A percentile compares a stretch with the other conserved stretches of the same genome.
Conservation (phyloP, 805 yeast species). For the Yarrowia sp. region DNA sequence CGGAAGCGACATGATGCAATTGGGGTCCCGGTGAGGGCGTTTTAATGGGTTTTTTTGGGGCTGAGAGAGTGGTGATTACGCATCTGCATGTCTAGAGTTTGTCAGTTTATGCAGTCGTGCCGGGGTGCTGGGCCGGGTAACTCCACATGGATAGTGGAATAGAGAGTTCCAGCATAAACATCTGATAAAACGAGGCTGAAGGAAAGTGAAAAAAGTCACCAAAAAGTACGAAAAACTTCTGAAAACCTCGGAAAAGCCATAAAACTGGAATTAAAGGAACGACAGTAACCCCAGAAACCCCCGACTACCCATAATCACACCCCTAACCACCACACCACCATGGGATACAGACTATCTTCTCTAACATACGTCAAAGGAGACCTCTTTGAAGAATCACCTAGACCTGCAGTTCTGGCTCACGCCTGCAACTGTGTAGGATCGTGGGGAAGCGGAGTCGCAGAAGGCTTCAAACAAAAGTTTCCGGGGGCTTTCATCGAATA, state of each 20-base stretch:
- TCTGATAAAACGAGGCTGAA: too few species aligned
- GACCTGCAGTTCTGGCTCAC: slow-evolving; percentile 57
- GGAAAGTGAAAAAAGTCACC: too few species aligned
- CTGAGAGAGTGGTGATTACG: neutral
- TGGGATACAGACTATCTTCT: slow-evolving; percentile 8
- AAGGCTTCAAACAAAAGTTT: slow-evolving; percentile 49
- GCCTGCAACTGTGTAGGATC: slow-evolving; percentile 73
- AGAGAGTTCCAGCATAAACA: too few species aligned
- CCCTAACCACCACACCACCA: neutral
- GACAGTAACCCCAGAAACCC: too few species aligned
- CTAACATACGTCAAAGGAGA: slow-evolving; percentile 52
- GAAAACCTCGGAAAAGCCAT: too few species aligned
- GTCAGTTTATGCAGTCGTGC: neutral
- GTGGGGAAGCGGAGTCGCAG: slow-evolving; percentile 86
- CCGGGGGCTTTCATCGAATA: slow-evolving; percentile 56
- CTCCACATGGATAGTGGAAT: too few species aligned
- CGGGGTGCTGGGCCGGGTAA: slow-evolving; percentile 17
- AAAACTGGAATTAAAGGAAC: too few species aligned
- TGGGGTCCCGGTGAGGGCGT: too few species aligned
- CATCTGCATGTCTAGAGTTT: neutral
- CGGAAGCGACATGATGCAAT: slow-evolving; percentile 32
- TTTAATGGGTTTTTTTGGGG: too few species aligned
- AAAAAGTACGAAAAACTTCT: too few species aligned
- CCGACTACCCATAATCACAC: too few species aligned
- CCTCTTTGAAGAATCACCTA: slow-evolving; percentile 42